Base-by-base conservation (phyloP, 768 basidiomycete genomes). In the Tylopilus vinaceipallidus region DNA sequence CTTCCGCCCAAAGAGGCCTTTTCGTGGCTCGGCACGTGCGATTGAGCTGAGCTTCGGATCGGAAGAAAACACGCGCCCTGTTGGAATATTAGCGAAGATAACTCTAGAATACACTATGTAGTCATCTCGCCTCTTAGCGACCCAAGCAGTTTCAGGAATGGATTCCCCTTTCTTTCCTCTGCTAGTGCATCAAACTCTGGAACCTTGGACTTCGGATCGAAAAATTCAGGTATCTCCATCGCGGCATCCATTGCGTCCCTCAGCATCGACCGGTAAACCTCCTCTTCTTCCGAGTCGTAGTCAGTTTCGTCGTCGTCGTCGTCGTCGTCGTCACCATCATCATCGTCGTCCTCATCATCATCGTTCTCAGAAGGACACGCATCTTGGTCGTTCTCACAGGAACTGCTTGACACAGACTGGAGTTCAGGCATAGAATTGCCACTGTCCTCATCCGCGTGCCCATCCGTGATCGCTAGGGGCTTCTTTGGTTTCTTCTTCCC, bases 221-320 rank as follows among this genome's bases (percentile, higher is more conserved):
- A 73, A 64, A 82, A 83, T 47, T 83, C 84, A 17, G 78, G 71
- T 35, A 68, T 74, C 43, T 81, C 72, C 57, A 79, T 72, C 1
- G 80, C 82, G 16, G 77, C 71, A 52, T 88, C 82, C 86, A 90
- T 87, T 4, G 88, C 90, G 59, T 87, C 83, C 42, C 81, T 75
- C 23, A 82, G 54, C 69, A 83, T 63, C 27, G 81, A 79, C 17
- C 82, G 71, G 24, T 88, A 64, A 53, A 78, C 75, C 45, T 86
- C 86, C 54, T 87, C 87, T 50, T 84, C 78, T 39, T 87, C 88
- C 4, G 79, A 78, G 56, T 88, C 79, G 60, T 85, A 84, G 6
- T 67, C 77, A 36, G 68, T 75, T 39, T 74, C 75, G 13, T 73
- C 70, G 14, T 67, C 66, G 11, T 62, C 54, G 7, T 70, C 67